Evolutionary conservation across 129 eudicot genomes (phyloP).

Genomic region (Solidago caesia): DNA sequence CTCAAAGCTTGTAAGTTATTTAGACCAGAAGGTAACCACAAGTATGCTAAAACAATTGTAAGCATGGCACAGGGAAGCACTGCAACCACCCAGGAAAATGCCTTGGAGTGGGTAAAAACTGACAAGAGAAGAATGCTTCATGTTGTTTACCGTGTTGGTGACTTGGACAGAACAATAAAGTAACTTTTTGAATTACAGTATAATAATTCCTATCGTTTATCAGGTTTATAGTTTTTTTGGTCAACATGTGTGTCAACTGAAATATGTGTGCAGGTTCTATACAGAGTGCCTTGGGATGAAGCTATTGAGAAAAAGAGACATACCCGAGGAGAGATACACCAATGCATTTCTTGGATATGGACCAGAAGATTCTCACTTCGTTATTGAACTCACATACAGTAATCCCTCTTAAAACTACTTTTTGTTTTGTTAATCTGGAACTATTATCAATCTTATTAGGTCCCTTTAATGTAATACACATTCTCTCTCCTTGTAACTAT

Average conservation of each 20-base stretch:
- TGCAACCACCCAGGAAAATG: slow-evolving; percentile 59
- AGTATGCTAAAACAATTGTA: slow-evolving; percentile 44
- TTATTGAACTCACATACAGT: slow-evolving; percentile 96
- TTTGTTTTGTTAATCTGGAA: slow-evolving; percentile 9
- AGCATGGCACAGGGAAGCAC: slow-evolving; percentile 76
- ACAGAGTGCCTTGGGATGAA: slow-evolving; percentile 96
- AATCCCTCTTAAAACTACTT: slow-evolving; percentile 33
- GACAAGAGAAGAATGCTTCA: slow-evolving; percentile 98
- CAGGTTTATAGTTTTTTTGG: not conserved
- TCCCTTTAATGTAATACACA: not conserved
- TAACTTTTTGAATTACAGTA: slow-evolving; percentile 31
- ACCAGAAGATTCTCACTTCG: slow-evolving; percentile 98
- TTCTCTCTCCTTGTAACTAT: not conserved
- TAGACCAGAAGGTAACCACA: slow-evolving; percentile 41
- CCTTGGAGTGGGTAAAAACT: slow-evolving; percentile 80
- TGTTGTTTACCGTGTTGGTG: slow-evolving; percentile 98
- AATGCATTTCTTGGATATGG: slow-evolving; percentile 99
- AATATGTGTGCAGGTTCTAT: slow-evolving; percentile 63
- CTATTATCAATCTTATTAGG: not conserved
- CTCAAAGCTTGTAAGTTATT: slow-evolving; percentile 50
- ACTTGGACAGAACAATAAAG: slow-evolving; percentile 97
- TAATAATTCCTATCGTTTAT: not conserved
- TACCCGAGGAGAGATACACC: slow-evolving; percentile 95
- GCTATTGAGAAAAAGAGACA: slow-evolving; percentile 88
- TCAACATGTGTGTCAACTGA: slow-evolving; percentile 9